Percentiles rank a stretch among this genome's conserved stretches.
These are phyloP conservation scores for Elsinoe ampelina DNA, from an alignment of 2,329 filamentous ascomycete genomes.

Conservation along the genomic window DNA sequence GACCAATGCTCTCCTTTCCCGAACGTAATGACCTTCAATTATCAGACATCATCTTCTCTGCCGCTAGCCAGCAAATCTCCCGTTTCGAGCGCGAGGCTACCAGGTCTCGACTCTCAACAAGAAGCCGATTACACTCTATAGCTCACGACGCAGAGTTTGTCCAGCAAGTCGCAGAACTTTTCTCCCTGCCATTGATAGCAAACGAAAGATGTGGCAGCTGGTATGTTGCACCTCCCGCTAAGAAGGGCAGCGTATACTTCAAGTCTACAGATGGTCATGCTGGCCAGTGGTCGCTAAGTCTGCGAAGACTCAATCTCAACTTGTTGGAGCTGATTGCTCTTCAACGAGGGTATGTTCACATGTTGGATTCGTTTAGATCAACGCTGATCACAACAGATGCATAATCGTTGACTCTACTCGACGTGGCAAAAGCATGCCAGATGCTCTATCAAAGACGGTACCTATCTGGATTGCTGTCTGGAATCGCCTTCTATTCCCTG, in stretches of 20 bases:
- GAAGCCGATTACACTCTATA: constrained; percentile 76
- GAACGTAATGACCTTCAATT: no score
- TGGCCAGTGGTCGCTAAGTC: constrained; percentile 83
- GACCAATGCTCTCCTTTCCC: no score
- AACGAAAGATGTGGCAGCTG: constrained; percentile 95
- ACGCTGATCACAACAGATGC: constrained; percentile 38
- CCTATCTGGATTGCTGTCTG: constrained; percentile 89
- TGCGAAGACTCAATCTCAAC: constrained; percentile 74
- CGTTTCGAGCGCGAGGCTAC: constrained; percentile 62
- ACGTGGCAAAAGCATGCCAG: constrained; percentile 89
- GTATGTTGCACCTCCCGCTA: constrained; percentile 64
- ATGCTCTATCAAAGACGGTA: constrained; percentile 86
- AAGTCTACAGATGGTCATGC: constrained; percentile 96
- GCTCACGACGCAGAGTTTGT: constrained; percentile 68
- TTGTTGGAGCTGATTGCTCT: constrained; percentile 58
- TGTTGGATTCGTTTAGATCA: background rate
- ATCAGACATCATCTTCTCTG: constrained; percentile 39
- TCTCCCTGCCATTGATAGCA: constrained; percentile 63
- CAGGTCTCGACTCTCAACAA: constrained; percentile 64
- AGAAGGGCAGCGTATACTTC: constrained; percentile 76
- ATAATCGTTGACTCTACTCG: constrained; percentile 91
- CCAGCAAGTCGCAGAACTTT: constrained; percentile 46
- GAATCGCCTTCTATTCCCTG: constrained; percentile 68
- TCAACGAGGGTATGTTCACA: constrained; percentile 52
- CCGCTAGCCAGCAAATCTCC: constrained; percentile 54